These are phyloP conservation scores for Carex kokanica DNA, from an alignment of 176 grass and related monocot genomes.

Conservation along the genomic window DNA sequence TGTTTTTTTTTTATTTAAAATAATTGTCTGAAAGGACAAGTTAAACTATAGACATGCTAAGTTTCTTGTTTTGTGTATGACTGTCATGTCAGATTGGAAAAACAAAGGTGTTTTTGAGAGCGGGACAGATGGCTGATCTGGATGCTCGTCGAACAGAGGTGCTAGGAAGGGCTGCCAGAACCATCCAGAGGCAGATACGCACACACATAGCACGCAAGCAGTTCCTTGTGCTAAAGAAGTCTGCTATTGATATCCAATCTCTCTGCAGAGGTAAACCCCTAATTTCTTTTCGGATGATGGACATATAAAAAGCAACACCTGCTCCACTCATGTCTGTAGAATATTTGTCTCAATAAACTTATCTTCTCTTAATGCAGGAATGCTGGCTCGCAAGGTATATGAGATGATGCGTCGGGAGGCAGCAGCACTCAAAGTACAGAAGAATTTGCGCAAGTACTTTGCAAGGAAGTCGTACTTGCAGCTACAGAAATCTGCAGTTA, in stretches of 20 bases:
- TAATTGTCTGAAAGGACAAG: not conserved
- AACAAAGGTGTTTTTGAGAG: slow-evolving; percentile 94
- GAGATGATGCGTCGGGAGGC: slow-evolving; percentile 80
- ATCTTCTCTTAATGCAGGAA: slow-evolving; percentile 50
- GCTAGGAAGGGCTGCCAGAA: slow-evolving; percentile 91
- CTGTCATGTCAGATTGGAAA: slow-evolving; percentile 73
- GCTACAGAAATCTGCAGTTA: slow-evolving; percentile 65
- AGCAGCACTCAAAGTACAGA: slow-evolving; percentile 87
- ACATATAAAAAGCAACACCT: not conserved
- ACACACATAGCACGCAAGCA: slow-evolving; percentile 87
- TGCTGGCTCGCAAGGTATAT: slow-evolving; percentile 73
- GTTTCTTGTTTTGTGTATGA: slow-evolving; percentile 6
- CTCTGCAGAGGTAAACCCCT: slow-evolving; percentile 61
- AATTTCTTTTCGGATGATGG: not conserved
- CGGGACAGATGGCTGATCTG: slow-evolving; percentile 98
- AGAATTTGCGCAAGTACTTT: slow-evolving; percentile 63
- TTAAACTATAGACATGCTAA: slow-evolving; percentile 1
- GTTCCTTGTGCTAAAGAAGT: slow-evolving; percentile 64
- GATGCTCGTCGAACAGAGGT: slow-evolving; percentile 95
- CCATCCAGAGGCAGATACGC: slow-evolving; percentile 85
- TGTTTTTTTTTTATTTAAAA: slow-evolving; percentile 9
- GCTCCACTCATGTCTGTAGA: not conserved
- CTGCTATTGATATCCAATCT: slow-evolving; percentile 77
- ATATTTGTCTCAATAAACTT: not conserved
- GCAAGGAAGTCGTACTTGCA: slow-evolving; percentile 57